These are phyloP conservation scores for Ophiostoma montium DNA, from an alignment of 2,329 filamentous ascomycete genomes.

Conservation along the genomic window DNA sequence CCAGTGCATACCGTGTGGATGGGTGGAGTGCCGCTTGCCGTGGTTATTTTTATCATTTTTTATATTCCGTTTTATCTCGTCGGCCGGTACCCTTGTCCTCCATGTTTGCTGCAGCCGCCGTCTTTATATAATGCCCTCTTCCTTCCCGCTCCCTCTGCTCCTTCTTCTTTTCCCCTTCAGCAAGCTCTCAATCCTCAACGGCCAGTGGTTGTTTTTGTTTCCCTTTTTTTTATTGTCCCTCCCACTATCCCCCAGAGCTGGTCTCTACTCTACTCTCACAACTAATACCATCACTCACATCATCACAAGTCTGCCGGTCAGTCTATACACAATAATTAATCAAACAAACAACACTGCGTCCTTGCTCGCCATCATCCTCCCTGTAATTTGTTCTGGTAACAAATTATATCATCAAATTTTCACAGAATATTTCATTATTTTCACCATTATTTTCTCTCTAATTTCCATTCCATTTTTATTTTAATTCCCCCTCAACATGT, in stretches of 20 bases:
- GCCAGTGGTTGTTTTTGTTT: constrained; percentile 38
- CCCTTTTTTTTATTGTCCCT: constrained; percentile 31
- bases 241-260: constrained; percentile 19
- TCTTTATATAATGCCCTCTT: constrained; percentile 27
- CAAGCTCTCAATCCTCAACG: constrained; percentile 47
- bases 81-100: not conserved
- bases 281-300: constrained; percentile 3
- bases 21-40: not conserved
- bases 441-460: not conserved
- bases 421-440: not conserved
- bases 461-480: constrained; percentile 18
- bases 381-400: constrained; percentile 20
- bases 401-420: not conserved
- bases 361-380: constrained; percentile 12
- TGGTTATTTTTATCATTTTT: not conserved
- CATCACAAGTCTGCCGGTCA: constrained; percentile 12
- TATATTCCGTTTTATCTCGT: not conserved
- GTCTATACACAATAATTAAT: constrained; percentile 7
- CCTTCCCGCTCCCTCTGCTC: constrained; percentile 25
- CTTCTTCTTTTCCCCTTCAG: constrained; percentile 33
- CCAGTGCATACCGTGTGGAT: not conserved
- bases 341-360: constrained; percentile 13
- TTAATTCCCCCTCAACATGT: constrained; percentile 47
- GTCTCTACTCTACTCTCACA: constrained; percentile 17
- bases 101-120: constrained; percentile 13